Percentiles rank a stretch among this genome's conserved stretches.
Conservation (phyloP, 352 stramenopile species). For the Phytophthora quininea region DNA sequence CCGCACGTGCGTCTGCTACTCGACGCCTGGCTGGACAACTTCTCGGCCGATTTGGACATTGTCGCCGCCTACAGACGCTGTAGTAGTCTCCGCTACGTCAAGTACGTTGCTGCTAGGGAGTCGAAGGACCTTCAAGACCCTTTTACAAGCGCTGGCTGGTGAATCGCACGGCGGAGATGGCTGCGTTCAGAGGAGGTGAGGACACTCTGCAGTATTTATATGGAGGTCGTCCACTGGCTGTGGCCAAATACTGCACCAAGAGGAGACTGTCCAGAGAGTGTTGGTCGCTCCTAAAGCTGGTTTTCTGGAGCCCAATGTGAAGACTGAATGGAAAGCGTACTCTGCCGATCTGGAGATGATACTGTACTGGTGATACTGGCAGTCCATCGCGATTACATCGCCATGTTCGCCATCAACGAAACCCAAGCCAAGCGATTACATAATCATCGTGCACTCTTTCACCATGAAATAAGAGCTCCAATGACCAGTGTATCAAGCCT, state of each 20-base stretch:
- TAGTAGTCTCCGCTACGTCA: slow-evolving; percentile 13
- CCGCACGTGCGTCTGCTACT: slow-evolving; percentile 16
- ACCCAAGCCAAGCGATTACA: no score
- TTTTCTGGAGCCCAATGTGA: slow-evolving; percentile 11
- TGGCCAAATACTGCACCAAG: slow-evolving; percentile 22
- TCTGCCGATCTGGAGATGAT: not conserved
- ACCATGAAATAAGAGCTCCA: no score
- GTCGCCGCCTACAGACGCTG: slow-evolving; percentile 13
- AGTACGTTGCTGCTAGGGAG: slow-evolving; percentile 9
- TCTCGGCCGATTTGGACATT: slow-evolving; percentile 22
- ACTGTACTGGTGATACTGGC: no score
- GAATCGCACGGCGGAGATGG: slow-evolving; percentile 18
- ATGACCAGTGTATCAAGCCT: no score
- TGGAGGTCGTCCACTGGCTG: slow-evolving; percentile 49
- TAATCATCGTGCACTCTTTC: no score
- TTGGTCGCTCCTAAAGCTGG: slow-evolving; percentile 17
- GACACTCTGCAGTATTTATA: slow-evolving; percentile 5
- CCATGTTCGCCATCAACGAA: no score
- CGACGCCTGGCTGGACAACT: slow-evolving; percentile 23
- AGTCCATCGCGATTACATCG: no score
- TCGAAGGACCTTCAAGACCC: no score
- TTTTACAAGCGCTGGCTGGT: slow-evolving; percentile 35
- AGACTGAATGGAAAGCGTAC: slow-evolving; percentile 1
- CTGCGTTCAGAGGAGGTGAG: not conserved
- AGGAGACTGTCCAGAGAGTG: slow-evolving; percentile 4